Conservation (phyloP, 164 flowering plant genomes). For the Saururus chinensis region DNA sequence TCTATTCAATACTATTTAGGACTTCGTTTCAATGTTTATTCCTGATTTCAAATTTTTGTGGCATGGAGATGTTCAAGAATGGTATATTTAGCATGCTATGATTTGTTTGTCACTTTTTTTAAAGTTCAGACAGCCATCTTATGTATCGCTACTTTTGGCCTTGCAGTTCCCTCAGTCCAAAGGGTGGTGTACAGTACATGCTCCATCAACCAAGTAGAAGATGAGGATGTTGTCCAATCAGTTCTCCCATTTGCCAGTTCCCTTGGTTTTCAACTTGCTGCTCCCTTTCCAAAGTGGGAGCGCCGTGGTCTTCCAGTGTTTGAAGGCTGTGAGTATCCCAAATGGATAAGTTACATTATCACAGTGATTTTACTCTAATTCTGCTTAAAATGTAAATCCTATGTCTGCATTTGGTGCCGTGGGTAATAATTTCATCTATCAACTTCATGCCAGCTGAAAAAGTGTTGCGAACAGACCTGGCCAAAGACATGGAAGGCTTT, state of each 20-base stretch:
- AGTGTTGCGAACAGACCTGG: slow-evolving; percentile 56
- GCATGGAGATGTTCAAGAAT: too few relatives aligned
- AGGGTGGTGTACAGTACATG: slow-evolving; percentile 63
- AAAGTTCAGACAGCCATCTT: too few relatives aligned
- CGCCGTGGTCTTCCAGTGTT: slow-evolving; percentile 89
- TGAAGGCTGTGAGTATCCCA: slow-evolving; percentile 64
- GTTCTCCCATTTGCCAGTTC: slow-evolving; percentile 65
- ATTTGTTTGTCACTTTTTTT: too few relatives aligned
- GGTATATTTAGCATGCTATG: too few relatives aligned
- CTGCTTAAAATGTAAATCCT: too few relatives aligned
- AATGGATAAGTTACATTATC: too few relatives aligned
- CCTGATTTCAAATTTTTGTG: too few relatives aligned
- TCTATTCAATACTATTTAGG: too few relatives aligned
- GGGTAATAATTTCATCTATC: background rate
- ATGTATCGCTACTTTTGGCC: too few relatives aligned
- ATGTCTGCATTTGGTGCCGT: background rate
- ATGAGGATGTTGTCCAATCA: slow-evolving; percentile 78
- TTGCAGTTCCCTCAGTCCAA: slow-evolving; percentile 29
- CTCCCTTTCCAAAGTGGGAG: slow-evolving; percentile 71
- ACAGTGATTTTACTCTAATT: too few relatives aligned
- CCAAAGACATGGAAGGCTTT: slow-evolving; percentile 78
- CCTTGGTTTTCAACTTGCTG: slow-evolving; percentile 51
- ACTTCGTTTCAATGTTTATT: too few relatives aligned
- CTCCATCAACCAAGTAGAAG: slow-evolving; percentile 78
- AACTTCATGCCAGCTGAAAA: slow-evolving; percentile 35